Percentiles rank a stretch among this genome's conserved stretches.
phyloP scores from a whole-genome alignment of 495 filamentous ascomycete genomes.

The Melanomma pulvis-pyrius region DNA sequence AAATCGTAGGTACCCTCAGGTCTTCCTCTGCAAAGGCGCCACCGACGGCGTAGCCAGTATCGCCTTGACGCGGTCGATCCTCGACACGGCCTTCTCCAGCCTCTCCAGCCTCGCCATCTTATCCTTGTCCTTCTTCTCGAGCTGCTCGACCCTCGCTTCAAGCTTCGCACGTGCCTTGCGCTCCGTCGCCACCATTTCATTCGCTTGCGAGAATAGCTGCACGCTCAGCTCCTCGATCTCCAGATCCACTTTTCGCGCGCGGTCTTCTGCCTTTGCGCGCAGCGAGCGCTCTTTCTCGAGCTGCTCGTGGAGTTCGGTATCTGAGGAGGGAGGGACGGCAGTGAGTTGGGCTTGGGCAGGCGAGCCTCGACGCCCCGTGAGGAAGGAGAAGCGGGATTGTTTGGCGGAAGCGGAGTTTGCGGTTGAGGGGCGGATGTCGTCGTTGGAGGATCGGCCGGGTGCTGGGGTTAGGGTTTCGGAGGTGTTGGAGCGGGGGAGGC shows the following conservation, averaged over 20 bases:
- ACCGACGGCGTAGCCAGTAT: conserved; percentile 51
- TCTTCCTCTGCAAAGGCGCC: background rate
- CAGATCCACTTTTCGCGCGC: conserved; percentile 66
- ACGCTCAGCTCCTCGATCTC: conserved; percentile 91
- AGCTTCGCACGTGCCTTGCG: conserved; percentile 76
- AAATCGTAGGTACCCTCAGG: background rate
- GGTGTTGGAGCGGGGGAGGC: conserved; percentile 23
- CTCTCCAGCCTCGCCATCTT: conserved; percentile 75
- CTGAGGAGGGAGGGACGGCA: conserved; percentile 32
- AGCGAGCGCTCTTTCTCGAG: conserved; percentile 71
- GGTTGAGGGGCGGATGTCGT: conserved; percentile 47
- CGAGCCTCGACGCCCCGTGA: conserved; percentile 31
- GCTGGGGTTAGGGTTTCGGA: conserved; percentile 27
- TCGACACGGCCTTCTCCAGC: conserved; percentile 45
- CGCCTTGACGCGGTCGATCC: conserved; percentile 69
- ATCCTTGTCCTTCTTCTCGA: conserved; percentile 78
- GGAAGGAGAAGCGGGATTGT: conserved; percentile 57
- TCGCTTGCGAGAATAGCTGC: conserved; percentile 87
- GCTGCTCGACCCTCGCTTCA: conserved; percentile 65
- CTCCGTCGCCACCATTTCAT: conserved; percentile 95
- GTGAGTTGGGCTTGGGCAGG: conserved; percentile 20
- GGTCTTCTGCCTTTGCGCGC: conserved; percentile 73
- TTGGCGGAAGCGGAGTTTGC: conserved; percentile 46
- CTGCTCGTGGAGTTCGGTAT: conserved; percentile 66
- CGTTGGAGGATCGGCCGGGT: conserved; percentile 39